Evolutionary conservation across 1,139 yeast species (phyloP).

Genomic region (Pichia sp.): DNA sequence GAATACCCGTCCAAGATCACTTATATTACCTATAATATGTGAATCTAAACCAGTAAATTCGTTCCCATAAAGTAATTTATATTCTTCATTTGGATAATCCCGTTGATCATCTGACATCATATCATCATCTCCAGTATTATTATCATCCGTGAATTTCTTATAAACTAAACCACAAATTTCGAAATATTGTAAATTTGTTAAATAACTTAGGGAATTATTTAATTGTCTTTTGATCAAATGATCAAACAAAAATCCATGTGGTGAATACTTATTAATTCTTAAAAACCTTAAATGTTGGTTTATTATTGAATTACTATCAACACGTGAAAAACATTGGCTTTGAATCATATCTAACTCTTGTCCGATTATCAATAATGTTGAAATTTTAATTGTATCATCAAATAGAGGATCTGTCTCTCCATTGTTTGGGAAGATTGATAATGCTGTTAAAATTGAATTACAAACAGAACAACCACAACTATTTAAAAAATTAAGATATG

Average conservation of each 20-base stretch:
- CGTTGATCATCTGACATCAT: background rate
- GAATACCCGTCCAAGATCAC: slow-evolving; percentile 24
- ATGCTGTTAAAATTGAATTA: slow-evolving; percentile 11
- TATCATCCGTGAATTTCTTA: slow-evolving; percentile 5
- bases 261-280: slow-evolving; percentile 4
- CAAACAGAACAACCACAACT: slow-evolving; percentile 22
- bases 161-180: slow-evolving; percentile 29
- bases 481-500: slow-evolving; percentile 23
- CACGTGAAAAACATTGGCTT: background rate
- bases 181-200: slow-evolving; percentile 20
- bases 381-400: slow-evolving; percentile 26
- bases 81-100: slow-evolving; percentile 3
- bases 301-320: slow-evolving; percentile 5
- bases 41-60: slow-evolving; percentile 21
- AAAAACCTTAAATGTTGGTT: slow-evolving; percentile 10
- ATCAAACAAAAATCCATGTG: slow-evolving; percentile 25
- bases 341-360: slow-evolving; percentile 25
- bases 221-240: slow-evolving; percentile 24
- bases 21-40: slow-evolving; percentile 16
- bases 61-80: slow-evolving; percentile 20
- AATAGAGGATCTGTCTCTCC: slow-evolving; percentile 8
- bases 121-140: background rate
- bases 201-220: slow-evolving; percentile 16
- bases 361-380: slow-evolving; percentile 27
- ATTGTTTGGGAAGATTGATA: background rate